A percentile compares a stretch with the other conserved stretches of the same genome.
phyloP scores from a whole-genome alignment of 352 stramenopile genomes.

The Blastocystis sp. region DNA sequence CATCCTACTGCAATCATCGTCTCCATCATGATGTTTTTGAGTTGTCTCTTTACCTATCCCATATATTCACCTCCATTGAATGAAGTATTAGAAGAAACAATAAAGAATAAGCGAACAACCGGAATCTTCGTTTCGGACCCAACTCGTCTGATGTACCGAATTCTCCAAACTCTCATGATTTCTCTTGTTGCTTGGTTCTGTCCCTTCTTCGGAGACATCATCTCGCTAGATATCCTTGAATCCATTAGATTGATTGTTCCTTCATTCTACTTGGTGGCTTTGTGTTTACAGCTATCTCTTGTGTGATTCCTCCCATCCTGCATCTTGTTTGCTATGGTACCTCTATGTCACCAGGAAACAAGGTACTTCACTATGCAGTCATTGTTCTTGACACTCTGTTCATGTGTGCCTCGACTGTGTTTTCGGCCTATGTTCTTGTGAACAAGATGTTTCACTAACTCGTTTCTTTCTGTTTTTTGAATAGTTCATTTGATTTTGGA shows the following conservation, averaged over 20 bases:
- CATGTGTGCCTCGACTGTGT: constrained; percentile 39
- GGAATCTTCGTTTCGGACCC: constrained; percentile 38
- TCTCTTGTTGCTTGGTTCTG: constrained; percentile 38
- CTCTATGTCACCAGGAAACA: not conserved
- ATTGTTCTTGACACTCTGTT: constrained; percentile 27
- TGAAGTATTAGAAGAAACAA: constrained; percentile 45
- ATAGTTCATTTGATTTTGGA: not conserved
- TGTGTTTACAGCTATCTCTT: constrained; percentile 53
- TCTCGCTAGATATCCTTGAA: constrained; percentile 51
- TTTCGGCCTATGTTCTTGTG: constrained; percentile 26
- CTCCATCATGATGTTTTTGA: constrained; percentile 56
- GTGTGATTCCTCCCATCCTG: constrained; percentile 33
- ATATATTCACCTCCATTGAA: constrained; percentile 54
- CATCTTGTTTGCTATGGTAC: constrained; percentile 13
- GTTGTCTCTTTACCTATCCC: constrained; percentile 56
- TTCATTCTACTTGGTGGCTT: constrained; percentile 46
- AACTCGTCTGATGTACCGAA: constrained; percentile 21
- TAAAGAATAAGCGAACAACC: constrained; percentile 26
- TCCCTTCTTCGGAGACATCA: constrained; percentile 58
- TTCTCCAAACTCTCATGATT: constrained; percentile 35
- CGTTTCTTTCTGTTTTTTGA: not conserved
- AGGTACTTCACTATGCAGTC: not conserved
- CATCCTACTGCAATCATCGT: constrained; percentile 28
- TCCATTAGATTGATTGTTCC: not conserved
- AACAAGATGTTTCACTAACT: constrained; percentile 38